Evolutionary conservation across 768 basidiomycete species (phyloP).

Genomic region (Rubroboletus satanas): DNA sequence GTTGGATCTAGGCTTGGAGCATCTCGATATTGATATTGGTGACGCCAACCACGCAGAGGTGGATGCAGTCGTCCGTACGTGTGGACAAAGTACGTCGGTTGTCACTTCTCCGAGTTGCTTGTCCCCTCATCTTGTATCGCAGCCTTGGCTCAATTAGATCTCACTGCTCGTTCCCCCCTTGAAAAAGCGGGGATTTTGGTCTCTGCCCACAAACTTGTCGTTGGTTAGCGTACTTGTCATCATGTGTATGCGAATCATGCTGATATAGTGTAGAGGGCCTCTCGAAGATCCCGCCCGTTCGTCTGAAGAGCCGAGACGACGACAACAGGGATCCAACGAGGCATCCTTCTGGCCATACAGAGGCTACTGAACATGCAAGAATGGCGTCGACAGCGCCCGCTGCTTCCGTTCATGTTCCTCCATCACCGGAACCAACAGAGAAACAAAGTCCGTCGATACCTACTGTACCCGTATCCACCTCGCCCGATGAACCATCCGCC

Average conservation of each 20-base stretch:
- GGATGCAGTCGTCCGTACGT: conserved; percentile 56
- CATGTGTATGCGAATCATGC: neutral
- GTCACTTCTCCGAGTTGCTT: conserved; percentile 1
- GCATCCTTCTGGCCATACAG: neutral
- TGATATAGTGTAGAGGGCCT: conserved; percentile 55
- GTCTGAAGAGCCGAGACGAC: conserved; percentile 61
- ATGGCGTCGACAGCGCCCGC: conserved; percentile 1
- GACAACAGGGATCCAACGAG: neutral
- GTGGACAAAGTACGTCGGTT: conserved; percentile 63
- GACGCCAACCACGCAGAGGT: conserved; percentile 44
- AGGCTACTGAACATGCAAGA: neutral
- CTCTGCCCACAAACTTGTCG: conserved; percentile 78
- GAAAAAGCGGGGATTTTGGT: conserved; percentile 83
- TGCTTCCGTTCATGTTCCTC: conserved; percentile 4
- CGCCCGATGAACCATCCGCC: neutral
- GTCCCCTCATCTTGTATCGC: conserved; percentile 26
- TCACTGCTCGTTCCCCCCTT: conserved; percentile 53
- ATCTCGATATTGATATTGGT: conserved; percentile 83
- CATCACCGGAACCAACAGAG: neutral
- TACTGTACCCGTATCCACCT: neutral
- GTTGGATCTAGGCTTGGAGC: conserved; percentile 82
- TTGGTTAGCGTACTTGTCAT: conserved; percentile 47
- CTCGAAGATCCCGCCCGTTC: conserved; percentile 66
- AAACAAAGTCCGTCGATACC: conserved; percentile 5
- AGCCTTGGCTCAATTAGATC: conserved; percentile 55